Conservation (phyloP, 2,329 filamentous ascomycete genomes). For the Aspergillus sp. region DNA sequence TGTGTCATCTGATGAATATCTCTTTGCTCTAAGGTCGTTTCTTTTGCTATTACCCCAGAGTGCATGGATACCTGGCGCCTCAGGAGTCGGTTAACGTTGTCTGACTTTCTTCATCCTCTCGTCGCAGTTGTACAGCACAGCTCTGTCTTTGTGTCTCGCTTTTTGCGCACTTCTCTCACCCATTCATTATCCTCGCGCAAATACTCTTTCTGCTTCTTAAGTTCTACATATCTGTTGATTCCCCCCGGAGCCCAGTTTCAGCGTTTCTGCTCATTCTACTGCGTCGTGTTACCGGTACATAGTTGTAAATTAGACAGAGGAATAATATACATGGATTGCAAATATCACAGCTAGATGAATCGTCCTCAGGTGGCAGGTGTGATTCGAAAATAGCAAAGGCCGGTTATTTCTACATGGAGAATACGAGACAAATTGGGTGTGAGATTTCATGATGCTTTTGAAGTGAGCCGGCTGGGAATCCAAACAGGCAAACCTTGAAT, state of each 20-base stretch:
- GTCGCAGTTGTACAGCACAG: constrained; percentile 15
- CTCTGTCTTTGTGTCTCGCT: constrained; percentile 6
- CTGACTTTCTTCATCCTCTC: constrained; percentile 10
- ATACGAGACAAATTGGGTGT: background rate
- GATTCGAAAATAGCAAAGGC: too few relatives aligned
- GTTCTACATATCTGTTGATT: constrained; percentile 8
- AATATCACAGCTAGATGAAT: background rate
- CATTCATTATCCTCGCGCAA: constrained; percentile 1
- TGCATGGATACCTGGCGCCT: constrained; percentile 29
- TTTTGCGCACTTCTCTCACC: constrained; percentile 7
- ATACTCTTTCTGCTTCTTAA: constrained; percentile 9
- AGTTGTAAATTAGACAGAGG: constrained; percentile 8
- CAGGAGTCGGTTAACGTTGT: constrained; percentile 20
- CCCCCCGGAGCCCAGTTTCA: constrained; percentile 12
- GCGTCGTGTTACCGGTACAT: constrained; percentile 7
- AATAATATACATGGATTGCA: constrained; percentile 2
- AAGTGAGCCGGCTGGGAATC: background rate
- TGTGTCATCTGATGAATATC: background rate
- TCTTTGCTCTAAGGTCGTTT: constrained; percentile 2
- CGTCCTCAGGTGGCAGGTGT: background rate
- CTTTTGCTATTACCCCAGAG: constrained; percentile 8
- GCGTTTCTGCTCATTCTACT: constrained; percentile 8
- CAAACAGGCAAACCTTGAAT: constrained; percentile 9
- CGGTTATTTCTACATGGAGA: too few relatives aligned
- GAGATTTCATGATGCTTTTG: constrained; percentile 13